Conservation (phyloP, 352 stramenopile genomes). For the Pythium volutum region DNA sequence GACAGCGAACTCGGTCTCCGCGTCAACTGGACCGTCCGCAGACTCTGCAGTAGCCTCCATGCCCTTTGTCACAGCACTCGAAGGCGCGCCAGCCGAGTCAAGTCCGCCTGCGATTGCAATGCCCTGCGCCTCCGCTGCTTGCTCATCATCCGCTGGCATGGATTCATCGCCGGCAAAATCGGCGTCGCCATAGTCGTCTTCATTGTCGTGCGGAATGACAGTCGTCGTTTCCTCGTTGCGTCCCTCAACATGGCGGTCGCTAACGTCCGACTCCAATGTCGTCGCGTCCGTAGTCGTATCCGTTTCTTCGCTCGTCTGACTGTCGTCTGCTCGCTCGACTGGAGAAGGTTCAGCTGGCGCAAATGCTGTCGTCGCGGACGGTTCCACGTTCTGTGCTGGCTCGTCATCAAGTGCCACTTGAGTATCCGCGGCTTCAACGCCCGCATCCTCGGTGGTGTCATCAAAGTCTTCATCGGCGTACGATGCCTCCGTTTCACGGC, state of each 20-base stretch:
- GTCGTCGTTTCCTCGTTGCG: not conserved
- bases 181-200: slow-evolving; percentile 2
- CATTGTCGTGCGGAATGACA: not conserved
- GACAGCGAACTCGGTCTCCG: not conserved
- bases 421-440: not conserved
- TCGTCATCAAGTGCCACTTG: not conserved
- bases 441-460: slow-evolving; percentile 2
- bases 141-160: not conserved
- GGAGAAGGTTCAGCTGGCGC: not conserved
- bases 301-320: not conserved
- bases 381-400: not conserved
- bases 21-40: not conserved
- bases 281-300: not conserved
- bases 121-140: not conserved
- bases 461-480: slow-evolving; percentile 26
- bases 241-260: not conserved
- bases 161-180: slow-evolving; percentile 9
- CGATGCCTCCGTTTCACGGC: slow-evolving; percentile 16
- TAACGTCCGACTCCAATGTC: not conserved
- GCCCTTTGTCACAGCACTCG: not conserved
- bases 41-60: not conserved
- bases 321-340: not conserved
- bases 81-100: not conserved
- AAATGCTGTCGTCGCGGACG: not conserved
- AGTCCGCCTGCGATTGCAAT: not conserved